Conservation (phyloP, 2,329 filamentous ascomycete species). For the Aspergillus caelatus region DNA sequence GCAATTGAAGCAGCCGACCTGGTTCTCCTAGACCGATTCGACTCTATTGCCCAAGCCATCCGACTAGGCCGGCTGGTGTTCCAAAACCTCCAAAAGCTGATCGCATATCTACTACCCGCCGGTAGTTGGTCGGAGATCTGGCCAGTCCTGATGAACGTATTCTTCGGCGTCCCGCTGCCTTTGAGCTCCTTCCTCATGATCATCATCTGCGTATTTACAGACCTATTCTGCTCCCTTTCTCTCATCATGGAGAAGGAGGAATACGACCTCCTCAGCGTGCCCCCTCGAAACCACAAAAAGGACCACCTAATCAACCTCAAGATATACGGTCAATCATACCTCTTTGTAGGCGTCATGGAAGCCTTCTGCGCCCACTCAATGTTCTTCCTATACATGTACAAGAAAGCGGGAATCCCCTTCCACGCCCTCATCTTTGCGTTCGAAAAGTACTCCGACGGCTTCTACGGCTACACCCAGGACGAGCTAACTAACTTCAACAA, state of each 20-base stretch:
- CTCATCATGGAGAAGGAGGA: slow-evolving; percentile 61
- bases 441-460: slow-evolving; percentile 52
- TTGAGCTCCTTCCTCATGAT: slow-evolving; percentile 60
- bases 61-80: slow-evolving; percentile 38
- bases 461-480: slow-evolving; percentile 52
- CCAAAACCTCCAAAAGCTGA: slow-evolving; percentile 42
- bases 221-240: slow-evolving; percentile 55
- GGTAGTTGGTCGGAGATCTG: slow-evolving; percentile 61
- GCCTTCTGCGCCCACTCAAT: slow-evolving; percentile 54
- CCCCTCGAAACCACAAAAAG: slow-evolving; percentile 53
- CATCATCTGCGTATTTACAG: slow-evolving; percentile 60
- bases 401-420: slow-evolving; percentile 52
- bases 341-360: slow-evolving; percentile 58
- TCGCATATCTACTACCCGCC: slow-evolving; percentile 52
- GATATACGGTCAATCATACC: slow-evolving; percentile 57
- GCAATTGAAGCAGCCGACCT: slow-evolving; percentile 46
- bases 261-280: slow-evolving; percentile 55
- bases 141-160: slow-evolving; percentile 60
- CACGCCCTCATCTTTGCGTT: slow-evolving; percentile 55
- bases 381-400: slow-evolving; percentile 59
- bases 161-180: slow-evolving; percentile 57
- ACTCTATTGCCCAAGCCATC: slow-evolving; percentile 38
- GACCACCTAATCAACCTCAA: slow-evolving; percentile 57
- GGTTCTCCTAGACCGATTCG: slow-evolving; percentile 39
- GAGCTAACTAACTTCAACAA: slow-evolving; percentile 54